Evolutionary conservation across 208 protist genomes (phyloP), one percentile per base, ranked within the genome.

Genomic region (Trypanosoma scelopori): DNA sequence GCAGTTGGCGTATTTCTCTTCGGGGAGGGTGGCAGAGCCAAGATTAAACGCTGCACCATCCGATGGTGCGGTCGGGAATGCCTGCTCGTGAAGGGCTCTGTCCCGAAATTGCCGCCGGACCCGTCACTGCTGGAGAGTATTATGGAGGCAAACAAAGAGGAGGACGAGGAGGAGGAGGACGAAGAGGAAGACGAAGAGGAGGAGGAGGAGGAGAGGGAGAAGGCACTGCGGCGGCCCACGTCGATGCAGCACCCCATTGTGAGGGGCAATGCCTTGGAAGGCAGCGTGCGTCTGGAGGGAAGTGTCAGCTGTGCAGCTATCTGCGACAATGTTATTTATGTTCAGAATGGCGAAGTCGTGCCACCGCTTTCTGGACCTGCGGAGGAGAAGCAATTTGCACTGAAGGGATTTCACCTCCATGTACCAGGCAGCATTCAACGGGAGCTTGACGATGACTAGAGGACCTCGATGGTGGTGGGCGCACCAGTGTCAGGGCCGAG

Each of bases 251-350:
- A 92, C 71, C 85, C 85, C 15, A 55, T 56, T 25, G 39, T 95
- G n/a, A 74, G 67, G 5, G 49, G 60, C 0, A 91, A 86, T 68
- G 58, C 55, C 15, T 69, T 95, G 53, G 68, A 78, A 18, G 89
- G 89, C 30, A 48, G 50, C 4, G 86, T 95, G 9, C 84, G 89
- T 18, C 68, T 92, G 46, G 80, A 89, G 55, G 82, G 85, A 18
- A 76, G 84, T 39, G 76, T 91, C 55, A 84, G 76, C 30, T 78
- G 69, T 61, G 82, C 78, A 0, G 74, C 80, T 16, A 77, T 87
- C 16, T 76, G 76, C 22, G 78, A 95, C 72, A 95, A 95, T 76
- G 65, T 88, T 16, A 78, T 95, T 55, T 89, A 83, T 69, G 39
- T 73, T 32, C 60, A 76, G 22, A 49, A 63, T 16, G 61, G 60